Base-by-base conservation (phyloP, 805 yeast species). In the Sungouiozyma intestinalis region DNA sequence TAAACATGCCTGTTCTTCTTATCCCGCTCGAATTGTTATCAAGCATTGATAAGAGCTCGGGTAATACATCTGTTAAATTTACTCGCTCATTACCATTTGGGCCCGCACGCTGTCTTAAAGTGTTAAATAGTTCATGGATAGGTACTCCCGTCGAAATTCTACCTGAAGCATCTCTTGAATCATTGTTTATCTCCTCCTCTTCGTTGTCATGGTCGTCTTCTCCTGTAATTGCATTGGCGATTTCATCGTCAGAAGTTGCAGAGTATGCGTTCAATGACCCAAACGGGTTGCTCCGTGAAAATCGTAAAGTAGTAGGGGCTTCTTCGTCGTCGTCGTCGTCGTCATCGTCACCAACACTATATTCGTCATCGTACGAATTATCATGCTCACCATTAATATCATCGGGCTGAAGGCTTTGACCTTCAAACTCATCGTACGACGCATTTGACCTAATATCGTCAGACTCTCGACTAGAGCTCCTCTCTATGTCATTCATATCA, bases 21-120 rank as follows among this genome's bases (percentile, higher is more conserved):
- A 48, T 40, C 3, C 40, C 19, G 11, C 42, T 47, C 11, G 50
- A 48, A 17, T 45, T 41, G 11, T 57, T 58, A 17, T 57, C 60
- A 18, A 64, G 49, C 43, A 66, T 49, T 1, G 62, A 58, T 43
- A 64, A 48, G 6, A 69, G 62, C 38, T 63, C 71, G 1, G 72
- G 72, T 40, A 67, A 61, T 19, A 66, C 46, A 19, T 63, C 62
- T 1, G 64, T 57, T 52, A 65, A 50, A 35, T 56, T 54, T 31
- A 51, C 57, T 20, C 49, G 49, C 17, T 27, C 46, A 47, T 44
- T 37, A 46, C 32, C 35, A 42, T 37, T 34, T 15, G 33, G 35
- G 21, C 38, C 31, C n/a, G 36, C 34, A 19, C 38, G 35, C 40
- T 38, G 36, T 39, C 47, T 39, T 14, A 45, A 38, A 47, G 50